Evolutionary conservation across 306 rosid genomes (phyloP).

Genomic region (Cyclanthera cordifolia): DNA sequence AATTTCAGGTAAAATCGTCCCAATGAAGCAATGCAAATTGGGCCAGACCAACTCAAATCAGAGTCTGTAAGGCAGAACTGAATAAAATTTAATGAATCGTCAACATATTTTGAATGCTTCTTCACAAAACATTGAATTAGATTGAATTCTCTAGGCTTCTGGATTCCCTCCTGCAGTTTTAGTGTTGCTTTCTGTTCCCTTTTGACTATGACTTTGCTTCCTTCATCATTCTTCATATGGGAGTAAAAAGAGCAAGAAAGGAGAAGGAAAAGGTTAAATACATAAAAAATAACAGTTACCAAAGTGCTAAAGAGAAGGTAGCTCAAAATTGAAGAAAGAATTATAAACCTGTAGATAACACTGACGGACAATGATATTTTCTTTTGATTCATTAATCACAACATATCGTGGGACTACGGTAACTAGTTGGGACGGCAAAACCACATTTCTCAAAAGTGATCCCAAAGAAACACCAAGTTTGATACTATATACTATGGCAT

Average conservation of each 20-base stretch:
- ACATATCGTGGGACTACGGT: slow-evolving; percentile 85
- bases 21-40: slow-evolving; percentile 80
- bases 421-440: slow-evolving; percentile 63
- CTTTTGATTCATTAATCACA: slow-evolving; percentile 63
- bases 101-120: slow-evolving; percentile 53
- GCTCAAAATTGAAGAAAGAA: slow-evolving; percentile 7
- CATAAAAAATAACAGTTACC: not conserved
- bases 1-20: slow-evolving; percentile 90
- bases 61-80: slow-evolving; percentile 48
- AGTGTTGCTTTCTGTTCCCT: slow-evolving; percentile 51
- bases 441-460: slow-evolving; percentile 41
- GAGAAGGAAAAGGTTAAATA: not conserved
- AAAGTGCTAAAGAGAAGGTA: slow-evolving; percentile 3
- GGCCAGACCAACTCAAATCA: slow-evolving; percentile 82
- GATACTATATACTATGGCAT: slow-evolving; percentile 43
- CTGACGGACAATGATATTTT: slow-evolving; percentile 51
- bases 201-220: slow-evolving; percentile 36
- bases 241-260: slow-evolving; percentile 2
- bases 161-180: slow-evolving; percentile 47
- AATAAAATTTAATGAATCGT: slow-evolving; percentile 44
- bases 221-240: slow-evolving; percentile 49
- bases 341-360: slow-evolving; percentile 64
- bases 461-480: slow-evolving; percentile 81
- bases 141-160: slow-evolving; percentile 45
- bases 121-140: slow-evolving; percentile 60